Base-by-base conservation (phyloP, 2,329 filamentous ascomycete species). In the Colletotrichum sp. region DNA sequence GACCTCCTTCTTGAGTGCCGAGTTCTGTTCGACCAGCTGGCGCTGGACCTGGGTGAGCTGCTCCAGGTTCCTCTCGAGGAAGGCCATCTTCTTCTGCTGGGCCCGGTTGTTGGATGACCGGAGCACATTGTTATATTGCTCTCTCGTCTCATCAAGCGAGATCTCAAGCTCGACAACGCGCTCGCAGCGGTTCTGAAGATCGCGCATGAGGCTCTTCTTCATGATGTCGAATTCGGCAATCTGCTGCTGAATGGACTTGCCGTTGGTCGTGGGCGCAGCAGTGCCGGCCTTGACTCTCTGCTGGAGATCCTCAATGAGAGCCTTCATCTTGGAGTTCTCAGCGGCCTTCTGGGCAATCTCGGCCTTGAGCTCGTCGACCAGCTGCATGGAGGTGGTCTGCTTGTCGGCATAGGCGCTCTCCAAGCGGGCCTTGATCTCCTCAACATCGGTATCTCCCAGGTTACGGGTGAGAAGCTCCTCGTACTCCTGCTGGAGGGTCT, bases 71-170 rank as follows among this genome's bases (percentile, higher is more conserved):
- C 97, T 94, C 88, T 99, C 97, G 67, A 99, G 88, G 91, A 99
- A 99, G 18, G 97, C 98, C 95, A 99, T 99, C 92, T 99, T 99
- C 94, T 99, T 99, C 87, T 99, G 97, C 88, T 99, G 97, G 28
- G 97, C 96, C 75, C 97, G 94, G 89, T 98, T 99, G 89, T 99
- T 99, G 79, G 95, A 98, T 66, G 95, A 97, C 72, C 96, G 94
- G 74, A 99, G 91, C 76, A 99, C 97, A 81, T 98, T 98, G 89
- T 99, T 99, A 88, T 99, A 99, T 87, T 99, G 97, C 88, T 99
- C 97, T 72, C 97, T 93, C 1, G 97, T 98, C 88, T 98, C 96
- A 83, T 99, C 97, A 67, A 99, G 91, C 43, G 95, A 98, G 82
- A 99, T 99, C 86, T 99, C 97, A 32, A 99, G 92, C 88, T 99